These are phyloP conservation scores for Tolypocladium tropicale DNA, from an alignment of 2,329 filamentous ascomycete species.

Conservation along the genomic window DNA sequence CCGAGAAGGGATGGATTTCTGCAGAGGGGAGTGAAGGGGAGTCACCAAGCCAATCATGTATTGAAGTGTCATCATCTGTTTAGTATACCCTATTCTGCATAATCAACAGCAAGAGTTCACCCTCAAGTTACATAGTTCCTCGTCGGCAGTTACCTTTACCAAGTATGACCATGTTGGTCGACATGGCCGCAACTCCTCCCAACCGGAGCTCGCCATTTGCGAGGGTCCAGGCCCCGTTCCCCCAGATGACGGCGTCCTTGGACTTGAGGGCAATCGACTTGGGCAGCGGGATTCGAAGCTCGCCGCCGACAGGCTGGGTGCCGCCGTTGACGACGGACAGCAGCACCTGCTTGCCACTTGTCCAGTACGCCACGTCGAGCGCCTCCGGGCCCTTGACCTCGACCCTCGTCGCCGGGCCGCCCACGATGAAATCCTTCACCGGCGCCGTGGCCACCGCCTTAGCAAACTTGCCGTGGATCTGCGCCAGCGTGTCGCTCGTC, in stretches of 20 bases:
- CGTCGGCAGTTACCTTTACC: not conserved
- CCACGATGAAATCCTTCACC: conserved; percentile 28
- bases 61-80: not conserved
- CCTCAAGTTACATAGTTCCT: not conserved
- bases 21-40: not conserved
- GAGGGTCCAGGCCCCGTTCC: conserved; percentile 9
- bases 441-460: conserved; percentile 23
- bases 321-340: conserved; percentile 14
- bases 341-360: conserved; percentile 7
- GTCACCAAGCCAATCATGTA: not conserved
- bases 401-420: conserved; percentile 12
- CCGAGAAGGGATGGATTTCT: not conserved
- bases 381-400: conserved; percentile 1
- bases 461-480: conserved; percentile 27
- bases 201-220: conserved; percentile 3
- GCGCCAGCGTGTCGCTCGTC: conserved; percentile 22
- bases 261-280: conserved; percentile 2
- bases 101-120: not conserved
- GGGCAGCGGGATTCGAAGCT: conserved; percentile 8
- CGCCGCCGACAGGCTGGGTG: conserved; percentile 6
- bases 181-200: conserved; percentile 8
- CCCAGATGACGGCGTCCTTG: conserved; percentile 8
- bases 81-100: not conserved
- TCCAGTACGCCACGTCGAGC: conserved; percentile 14
- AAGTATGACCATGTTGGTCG: conserved; percentile 13